Conservation (phyloP, 164 flowering plant genomes). For the Tinospora cordifolia region DNA sequence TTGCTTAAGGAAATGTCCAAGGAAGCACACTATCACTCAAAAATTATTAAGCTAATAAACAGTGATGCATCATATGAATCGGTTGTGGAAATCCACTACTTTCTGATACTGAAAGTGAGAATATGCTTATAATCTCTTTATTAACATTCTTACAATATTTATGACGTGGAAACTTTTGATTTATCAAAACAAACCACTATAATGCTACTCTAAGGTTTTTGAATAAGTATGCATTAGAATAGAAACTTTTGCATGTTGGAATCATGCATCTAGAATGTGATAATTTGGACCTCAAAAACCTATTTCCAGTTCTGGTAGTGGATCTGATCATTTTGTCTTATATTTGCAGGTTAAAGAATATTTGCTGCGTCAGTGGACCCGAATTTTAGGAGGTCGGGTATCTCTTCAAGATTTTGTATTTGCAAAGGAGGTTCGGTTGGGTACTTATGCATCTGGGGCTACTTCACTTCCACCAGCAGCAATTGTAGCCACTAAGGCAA, state of each 20-base stretch:
- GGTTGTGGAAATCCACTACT: no score
- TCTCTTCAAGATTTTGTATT: slow-evolving; percentile 90
- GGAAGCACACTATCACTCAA: no score
- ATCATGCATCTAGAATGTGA: neutral
- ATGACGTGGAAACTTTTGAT: no score
- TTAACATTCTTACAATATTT: no score
- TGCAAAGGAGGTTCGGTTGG: slow-evolving; percentile 93
- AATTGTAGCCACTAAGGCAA: slow-evolving; percentile 83
- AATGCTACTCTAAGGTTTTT: no score
- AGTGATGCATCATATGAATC: no score
- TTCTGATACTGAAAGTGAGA: no score
- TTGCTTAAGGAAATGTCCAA: no score
- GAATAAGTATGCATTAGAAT: no score
- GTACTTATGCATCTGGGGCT: slow-evolving; percentile 62
- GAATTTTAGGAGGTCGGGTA: slow-evolving; percentile 66
- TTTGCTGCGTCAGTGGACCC: slow-evolving; percentile 75
- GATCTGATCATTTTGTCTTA: neutral
- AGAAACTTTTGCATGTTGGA: neutral
- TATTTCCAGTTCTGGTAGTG: neutral
- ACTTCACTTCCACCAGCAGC: slow-evolving; percentile 92
- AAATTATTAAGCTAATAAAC: no score
- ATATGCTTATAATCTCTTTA: no score
- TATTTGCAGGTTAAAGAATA: slow-evolving; percentile 53
- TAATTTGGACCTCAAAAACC: neutral
- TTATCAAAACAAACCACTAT: no score